Percentiles rank a stretch among this genome's conserved stretches.
These are phyloP conservation scores for Citrus hindsii DNA, from an alignment of 345 rosid genomes.

Conservation along the genomic window DNA sequence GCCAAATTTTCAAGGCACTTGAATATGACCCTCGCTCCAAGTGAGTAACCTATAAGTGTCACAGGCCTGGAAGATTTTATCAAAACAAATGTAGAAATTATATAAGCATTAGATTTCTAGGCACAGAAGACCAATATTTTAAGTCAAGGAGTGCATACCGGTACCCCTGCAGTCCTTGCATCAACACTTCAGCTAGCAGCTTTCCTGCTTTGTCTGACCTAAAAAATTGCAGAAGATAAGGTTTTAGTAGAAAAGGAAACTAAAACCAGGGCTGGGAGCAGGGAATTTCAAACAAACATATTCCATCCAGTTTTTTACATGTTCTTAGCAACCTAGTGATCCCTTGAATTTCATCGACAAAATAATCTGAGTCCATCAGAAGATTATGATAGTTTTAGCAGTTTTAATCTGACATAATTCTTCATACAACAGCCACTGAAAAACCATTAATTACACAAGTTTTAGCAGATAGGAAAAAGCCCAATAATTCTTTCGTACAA, in stretches of 20 bases:
- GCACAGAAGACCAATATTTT: not conserved
- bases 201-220: slow-evolving; percentile 93
- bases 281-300: slow-evolving; percentile 3
- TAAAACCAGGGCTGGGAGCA: not conserved
- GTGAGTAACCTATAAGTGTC: slow-evolving; percentile 86
- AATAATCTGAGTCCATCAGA: not conserved
- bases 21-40: slow-evolving; percentile 90
- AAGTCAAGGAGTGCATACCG: slow-evolving; percentile 40
- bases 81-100: not conserved
- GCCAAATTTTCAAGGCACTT: slow-evolving; percentile 86
- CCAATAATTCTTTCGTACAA: not conserved
- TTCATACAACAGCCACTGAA: not conserved
- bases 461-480: not conserved
- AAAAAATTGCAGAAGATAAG: slow-evolving; percentile 26
- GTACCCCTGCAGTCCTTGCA: slow-evolving; percentile 92
- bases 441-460: not conserved
- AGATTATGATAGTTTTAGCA: not conserved
- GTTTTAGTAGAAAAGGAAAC: not conserved
- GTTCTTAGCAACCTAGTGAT: not conserved
- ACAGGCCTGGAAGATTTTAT: slow-evolving; percentile 62
- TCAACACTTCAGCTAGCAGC: slow-evolving; percentile 81
- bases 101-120: not conserved
- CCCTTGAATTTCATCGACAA: not conserved
- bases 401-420: not conserved
- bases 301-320: not conserved